Conservation (phyloP, 768 basidiomycete species). For the Phanerochaete sordida region DNA sequence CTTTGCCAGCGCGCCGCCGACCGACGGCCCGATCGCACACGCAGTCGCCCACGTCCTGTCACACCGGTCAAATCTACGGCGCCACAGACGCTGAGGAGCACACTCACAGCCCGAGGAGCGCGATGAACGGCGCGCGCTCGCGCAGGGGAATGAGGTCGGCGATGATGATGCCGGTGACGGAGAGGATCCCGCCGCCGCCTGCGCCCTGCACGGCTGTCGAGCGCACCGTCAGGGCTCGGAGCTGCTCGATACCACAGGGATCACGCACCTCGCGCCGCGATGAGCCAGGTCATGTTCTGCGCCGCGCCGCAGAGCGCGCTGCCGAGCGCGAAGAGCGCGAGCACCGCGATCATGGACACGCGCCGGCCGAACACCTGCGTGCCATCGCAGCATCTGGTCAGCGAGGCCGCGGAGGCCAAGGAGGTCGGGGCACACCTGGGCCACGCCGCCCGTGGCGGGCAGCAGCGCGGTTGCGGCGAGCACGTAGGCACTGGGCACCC, state of each 20-base stretch:
- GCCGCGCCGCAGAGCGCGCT: conserved; percentile 36
- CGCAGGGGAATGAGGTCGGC: conserved; percentile 21
- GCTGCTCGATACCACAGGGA: too few species aligned
- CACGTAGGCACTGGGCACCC: conserved; percentile 27
- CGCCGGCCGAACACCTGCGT: conserved; percentile 33
- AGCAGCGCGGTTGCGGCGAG: conserved; percentile 31
- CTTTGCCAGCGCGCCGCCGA: conserved; percentile 20
- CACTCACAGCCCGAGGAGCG: conserved; percentile 1
- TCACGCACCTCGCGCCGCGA: conserved; percentile 30
- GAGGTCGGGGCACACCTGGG: conserved; percentile 11
- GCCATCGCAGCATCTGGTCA: too few species aligned
- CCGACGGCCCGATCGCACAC: background rate
- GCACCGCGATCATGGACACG: conserved; percentile 23
- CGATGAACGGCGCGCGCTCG: conserved; percentile 15
- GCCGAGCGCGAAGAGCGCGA: conserved; percentile 33
- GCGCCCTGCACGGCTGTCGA: conserved; percentile 18
- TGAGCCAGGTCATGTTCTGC: conserved; percentile 34
- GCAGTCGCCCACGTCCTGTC: background rate
- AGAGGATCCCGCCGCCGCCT: conserved; percentile 19
- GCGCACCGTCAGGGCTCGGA: background rate
- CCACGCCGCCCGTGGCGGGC: conserved; percentile 27
- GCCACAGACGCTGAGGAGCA: too few species aligned
- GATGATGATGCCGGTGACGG: conserved; percentile 15
- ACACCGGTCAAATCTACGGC: too few species aligned
- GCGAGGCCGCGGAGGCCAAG: background rate